Base-by-base conservation (phyloP, 2,329 filamentous ascomycete species). In the Neonectria neomacrospora region DNA sequence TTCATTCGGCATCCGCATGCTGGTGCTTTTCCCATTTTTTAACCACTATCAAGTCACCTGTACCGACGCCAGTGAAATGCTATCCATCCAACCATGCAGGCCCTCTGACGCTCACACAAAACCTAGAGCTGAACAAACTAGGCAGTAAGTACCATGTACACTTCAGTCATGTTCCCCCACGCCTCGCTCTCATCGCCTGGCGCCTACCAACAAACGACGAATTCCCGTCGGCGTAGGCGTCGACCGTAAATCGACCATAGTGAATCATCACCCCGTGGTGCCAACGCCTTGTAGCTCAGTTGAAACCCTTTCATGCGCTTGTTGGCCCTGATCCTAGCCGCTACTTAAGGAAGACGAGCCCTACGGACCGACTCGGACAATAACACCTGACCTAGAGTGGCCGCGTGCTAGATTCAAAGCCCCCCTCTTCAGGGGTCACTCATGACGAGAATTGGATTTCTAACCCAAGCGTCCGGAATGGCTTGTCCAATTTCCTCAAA, bases 361-460 rank as follows among this genome's bases (percentile, higher is more conserved):
- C 34, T 44, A 42, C 44, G 57, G 54, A 54, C 61, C 56, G 60
- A 54, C 61, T 67, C 20, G 6, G 41, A 23, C 28, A 54, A 54
- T 39, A 37, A 26, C 50, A 48, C 52, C 39, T 28, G 45, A 30
- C n/a, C n/a, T 41, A 45, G 14, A 45, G 32, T 45, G 48, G 30
- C 28, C 14, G 37, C 32, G 37, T 58, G 11, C 28, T 30, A 26
- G 41, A 44, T 12, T 12, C 41, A 58, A 16, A 53, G 23, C 39
- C 28, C 48, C 22, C 28, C 47, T 26, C 28, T 20, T 47, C 30
- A 32, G 23, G 39, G 53, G 18, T 41, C 26, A 45, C 52, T 90
- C 81, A 93, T 23, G 91, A 93, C 11, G 92, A 95, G 79, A 94
- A 96, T 75, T 94, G 92, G 47, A 96, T 83, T 79, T 95, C 92